Evolutionary conservation across 202 grass and related monocot species (phyloP), one percentile per base, ranked within the genome.

Genomic region (Zoysia matrella): DNA sequence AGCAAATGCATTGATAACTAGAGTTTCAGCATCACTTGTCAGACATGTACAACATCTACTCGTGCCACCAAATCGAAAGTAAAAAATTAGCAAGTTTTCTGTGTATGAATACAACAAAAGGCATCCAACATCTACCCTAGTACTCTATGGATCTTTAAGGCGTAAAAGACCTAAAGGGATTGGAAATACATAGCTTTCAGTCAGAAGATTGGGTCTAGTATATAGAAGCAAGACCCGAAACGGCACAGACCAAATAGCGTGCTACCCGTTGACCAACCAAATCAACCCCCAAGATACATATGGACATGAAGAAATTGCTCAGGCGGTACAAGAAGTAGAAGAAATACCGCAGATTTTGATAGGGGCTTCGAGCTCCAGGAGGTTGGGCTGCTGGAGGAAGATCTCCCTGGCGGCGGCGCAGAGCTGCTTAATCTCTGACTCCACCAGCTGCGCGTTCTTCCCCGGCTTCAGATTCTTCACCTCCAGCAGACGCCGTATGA

Each of bases 391-490:
- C 41, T 80, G 60, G 65, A 97, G 67, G 86, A 97, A 97, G 86
- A 94, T 91, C 71, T 93, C 92, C 86, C 89, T 97, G 69, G 92
- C 90, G 47, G 74, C 82, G 53, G 82, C 52, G 79, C 95, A 97
- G 51, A 97, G 95, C 84, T 93, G 95, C 84, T 94, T 94, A 81
- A 97, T 97, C 92, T 97, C 95, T 42, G 88, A 82, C 78, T 97
- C 92, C 15, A 84, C 91, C 36, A 97, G 90, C 88, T 94, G 92
- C 69, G 86, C 92, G 86, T 94, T 89, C 95, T 97, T 97, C 49
- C 92, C 95, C 2, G 90, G 88, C 64, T 87, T 90, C 53, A 86
- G 79, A 66, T 75, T 86, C 84, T 87, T 89, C 67, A 94, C 92
- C 44, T 97, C 95, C 52, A 97, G 65, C 15, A 97, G 82, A 48